Conservation (phyloP, 148 eudicot genomes). For the Amaranthus palmeri region DNA sequence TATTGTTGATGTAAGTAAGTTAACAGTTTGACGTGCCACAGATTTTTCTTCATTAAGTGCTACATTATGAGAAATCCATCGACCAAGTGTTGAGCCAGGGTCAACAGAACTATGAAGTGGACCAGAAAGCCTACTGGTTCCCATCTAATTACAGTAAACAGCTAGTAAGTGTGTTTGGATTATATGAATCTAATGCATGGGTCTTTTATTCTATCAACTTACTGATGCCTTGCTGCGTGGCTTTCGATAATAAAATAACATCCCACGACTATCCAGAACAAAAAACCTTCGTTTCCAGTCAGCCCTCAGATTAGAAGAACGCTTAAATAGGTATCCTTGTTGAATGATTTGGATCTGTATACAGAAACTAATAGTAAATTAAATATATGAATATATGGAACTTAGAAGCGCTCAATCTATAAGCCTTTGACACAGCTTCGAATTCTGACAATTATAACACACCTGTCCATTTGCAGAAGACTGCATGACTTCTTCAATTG, state of each 20-base stretch:
- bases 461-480: constrained; percentile 87
- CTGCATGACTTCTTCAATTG: constrained; percentile 84
- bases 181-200: constrained; percentile 4
- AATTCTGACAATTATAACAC: constrained; percentile 14
- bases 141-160: constrained; percentile 25
- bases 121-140: constrained; percentile 22
- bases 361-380: constrained; percentile 28
- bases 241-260: constrained; percentile 92
- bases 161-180: constrained; percentile 22
- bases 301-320: constrained; percentile 89
- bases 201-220: constrained; percentile 29
- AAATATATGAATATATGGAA: constrained; percentile 5
- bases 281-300: constrained; percentile 97
- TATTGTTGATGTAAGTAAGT: constrained; percentile 83
- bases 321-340: constrained; percentile 93
- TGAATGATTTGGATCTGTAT: constrained; percentile 87
- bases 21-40: constrained; percentile 87
- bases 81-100: constrained; percentile 68
- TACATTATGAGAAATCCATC: constrained; percentile 81
- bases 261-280: constrained; percentile 93
- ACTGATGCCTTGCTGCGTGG: constrained; percentile 71
- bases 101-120: constrained; percentile 40
- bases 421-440: constrained; percentile 1
- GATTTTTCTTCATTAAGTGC: constrained; percentile 65
- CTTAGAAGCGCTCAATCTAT: background rate